phyloP scores from a whole-genome alignment of 2,329 filamentous ascomycete genomes.

The Alternaria incomplexa region DNA sequence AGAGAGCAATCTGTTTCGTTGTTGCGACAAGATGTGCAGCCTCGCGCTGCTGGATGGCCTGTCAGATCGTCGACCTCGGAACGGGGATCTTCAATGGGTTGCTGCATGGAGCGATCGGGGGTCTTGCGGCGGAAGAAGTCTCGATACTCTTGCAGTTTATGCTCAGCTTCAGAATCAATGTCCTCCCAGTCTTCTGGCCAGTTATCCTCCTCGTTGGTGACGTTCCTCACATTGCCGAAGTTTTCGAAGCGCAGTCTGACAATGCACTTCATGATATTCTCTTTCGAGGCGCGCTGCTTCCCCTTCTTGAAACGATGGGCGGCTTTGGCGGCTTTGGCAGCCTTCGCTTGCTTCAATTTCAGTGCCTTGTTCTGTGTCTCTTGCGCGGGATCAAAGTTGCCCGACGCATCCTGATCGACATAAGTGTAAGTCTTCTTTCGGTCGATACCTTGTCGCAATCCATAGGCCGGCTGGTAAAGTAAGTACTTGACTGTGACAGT shows the following conservation, averaged over 20 bases:
- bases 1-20: constrained; percentile 30
- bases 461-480: constrained; percentile 23
- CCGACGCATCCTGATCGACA: constrained; percentile 47
- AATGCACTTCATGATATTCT: constrained; percentile 23
- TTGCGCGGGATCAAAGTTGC: constrained; percentile 43
- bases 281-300: constrained; percentile 1
- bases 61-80: constrained; percentile 35
- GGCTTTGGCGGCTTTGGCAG: constrained; percentile 15
- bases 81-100: constrained; percentile 30
- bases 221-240: constrained; percentile 28
- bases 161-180: constrained; percentile 22
- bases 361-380: constrained; percentile 13
- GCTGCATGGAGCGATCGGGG: constrained; percentile 15
- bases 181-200: constrained; percentile 37
- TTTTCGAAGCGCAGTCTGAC: constrained; percentile 19
- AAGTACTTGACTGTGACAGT: not conserved
- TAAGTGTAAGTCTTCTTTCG: constrained; percentile 30
- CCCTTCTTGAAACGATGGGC: constrained; percentile 13
- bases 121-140: constrained; percentile 16
- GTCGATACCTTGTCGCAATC: constrained; percentile 32
- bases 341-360: constrained; percentile 14
- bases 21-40: constrained; percentile 44
- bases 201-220: constrained; percentile 30
- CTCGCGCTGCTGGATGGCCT: constrained; percentile 42
- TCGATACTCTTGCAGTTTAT: constrained; percentile 11